phyloP scores from a whole-genome alignment of 148 eudicot genomes.

The Salicornia ramosissima region DNA sequence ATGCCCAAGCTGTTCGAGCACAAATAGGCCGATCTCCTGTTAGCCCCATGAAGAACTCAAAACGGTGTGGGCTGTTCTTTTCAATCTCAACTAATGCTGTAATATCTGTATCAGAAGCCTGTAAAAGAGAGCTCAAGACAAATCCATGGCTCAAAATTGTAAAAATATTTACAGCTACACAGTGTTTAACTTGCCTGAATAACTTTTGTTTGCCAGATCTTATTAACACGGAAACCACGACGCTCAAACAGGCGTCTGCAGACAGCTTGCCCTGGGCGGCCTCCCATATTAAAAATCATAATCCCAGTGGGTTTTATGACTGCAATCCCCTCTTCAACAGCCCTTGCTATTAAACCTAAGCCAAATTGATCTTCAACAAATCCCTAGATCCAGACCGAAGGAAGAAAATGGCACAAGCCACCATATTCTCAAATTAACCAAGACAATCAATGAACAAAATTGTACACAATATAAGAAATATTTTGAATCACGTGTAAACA shows the following conservation, averaged over 20 bases:
- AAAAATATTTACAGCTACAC: not conserved
- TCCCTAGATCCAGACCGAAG: conserved; percentile 42
- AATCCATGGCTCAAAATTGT: conserved; percentile 11
- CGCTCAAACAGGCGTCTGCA: conserved; percentile 95
- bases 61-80: conserved; percentile 93
- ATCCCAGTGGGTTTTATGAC: conserved; percentile 91
- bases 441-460: not conserved
- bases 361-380: conserved; percentile 99
- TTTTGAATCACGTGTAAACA: not conserved
- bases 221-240: conserved; percentile 82
- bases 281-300: conserved; percentile 99
- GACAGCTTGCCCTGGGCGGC: conserved; percentile 98
- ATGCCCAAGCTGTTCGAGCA: conserved; percentile 99
- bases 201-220: conserved; percentile 97
- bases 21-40: conserved; percentile 94
- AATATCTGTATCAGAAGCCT: conserved; percentile 97
- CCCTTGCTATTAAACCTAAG: conserved; percentile 89
- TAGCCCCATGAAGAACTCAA: conserved; percentile 99
- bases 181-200: conserved; percentile 53
- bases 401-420: not conserved
- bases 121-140: conserved; percentile 31
- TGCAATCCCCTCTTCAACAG: conserved; percentile 94
- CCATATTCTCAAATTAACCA: not conserved
- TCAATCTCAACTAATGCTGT: conserved; percentile 94
- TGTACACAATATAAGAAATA: not conserved